phyloP scores from a whole-genome alignment of 345 rosid species.

The Eucalyptus coolabah region DNA sequence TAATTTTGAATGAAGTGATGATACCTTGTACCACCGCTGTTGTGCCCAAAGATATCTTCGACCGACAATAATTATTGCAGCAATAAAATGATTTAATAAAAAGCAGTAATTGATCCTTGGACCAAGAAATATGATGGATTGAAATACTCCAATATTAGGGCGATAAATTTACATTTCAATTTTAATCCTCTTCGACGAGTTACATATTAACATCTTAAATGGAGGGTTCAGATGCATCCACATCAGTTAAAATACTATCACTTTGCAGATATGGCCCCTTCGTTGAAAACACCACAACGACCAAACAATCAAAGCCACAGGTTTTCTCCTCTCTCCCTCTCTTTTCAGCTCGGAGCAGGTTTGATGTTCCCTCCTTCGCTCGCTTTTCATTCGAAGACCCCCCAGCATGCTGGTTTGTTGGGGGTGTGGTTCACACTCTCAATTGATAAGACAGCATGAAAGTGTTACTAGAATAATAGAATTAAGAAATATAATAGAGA shows the following conservation, averaged over 20 bases:
- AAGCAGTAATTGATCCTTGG: neutral
- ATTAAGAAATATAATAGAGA: too few relatives aligned
- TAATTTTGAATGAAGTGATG: neutral
- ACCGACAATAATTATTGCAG: neutral
- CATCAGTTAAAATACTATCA: neutral
- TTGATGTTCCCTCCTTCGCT: neutral
- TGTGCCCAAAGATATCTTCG: neutral
- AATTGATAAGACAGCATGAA: neutral
- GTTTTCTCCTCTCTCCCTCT: neutral
- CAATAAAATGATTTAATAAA: neutral
- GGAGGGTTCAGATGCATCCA: neutral
- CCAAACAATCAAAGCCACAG: neutral
- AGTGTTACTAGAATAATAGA: too few relatives aligned
- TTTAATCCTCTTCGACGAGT: neutral
- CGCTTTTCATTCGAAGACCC: neutral
- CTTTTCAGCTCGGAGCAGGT: neutral
- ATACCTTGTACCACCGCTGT: neutral
- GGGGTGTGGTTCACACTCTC: neutral
- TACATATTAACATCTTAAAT: neutral
- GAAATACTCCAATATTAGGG: neutral
- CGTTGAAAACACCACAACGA: neutral
- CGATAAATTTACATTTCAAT: neutral
- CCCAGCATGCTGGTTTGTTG: neutral
- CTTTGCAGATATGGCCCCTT: neutral
- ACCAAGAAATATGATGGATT: neutral